A percentile compares a stretch with the other conserved stretches of the same genome.
phyloP scores from a whole-genome alignment of 495 filamentous ascomycete species.

The Halenospora varia region DNA sequence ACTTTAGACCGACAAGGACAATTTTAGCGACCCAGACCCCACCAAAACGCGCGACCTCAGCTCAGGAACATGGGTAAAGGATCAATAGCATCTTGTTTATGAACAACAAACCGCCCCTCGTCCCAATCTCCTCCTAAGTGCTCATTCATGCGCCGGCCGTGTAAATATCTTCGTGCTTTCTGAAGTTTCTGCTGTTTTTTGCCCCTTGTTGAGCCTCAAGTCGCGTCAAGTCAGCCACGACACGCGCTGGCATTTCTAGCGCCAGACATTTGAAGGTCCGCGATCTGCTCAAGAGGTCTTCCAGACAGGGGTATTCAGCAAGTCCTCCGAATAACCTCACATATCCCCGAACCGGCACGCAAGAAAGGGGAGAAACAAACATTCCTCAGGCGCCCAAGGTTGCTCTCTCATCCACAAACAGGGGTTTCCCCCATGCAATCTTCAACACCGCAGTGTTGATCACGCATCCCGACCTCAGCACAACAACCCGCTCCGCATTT shows the following conservation, averaged over 20 bases:
- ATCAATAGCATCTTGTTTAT: slow-evolving; percentile 15
- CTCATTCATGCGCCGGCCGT: slow-evolving; percentile 4
- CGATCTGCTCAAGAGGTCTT: not conserved
- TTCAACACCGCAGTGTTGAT: slow-evolving; percentile 17
- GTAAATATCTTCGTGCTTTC: slow-evolving; percentile 1
- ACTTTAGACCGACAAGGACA: not conserved
- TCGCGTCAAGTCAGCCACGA: slow-evolving; percentile 9
- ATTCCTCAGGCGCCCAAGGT: not conserved
- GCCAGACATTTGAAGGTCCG: slow-evolving; percentile 4
- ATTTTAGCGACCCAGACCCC: slow-evolving; percentile 7
- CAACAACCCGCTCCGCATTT: not conserved
- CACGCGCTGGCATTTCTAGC: slow-evolving; percentile 15
- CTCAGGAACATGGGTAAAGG: slow-evolving; percentile 8
- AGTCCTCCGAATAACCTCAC: slow-evolving; percentile 21
- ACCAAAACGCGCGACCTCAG: slow-evolving; percentile 11
- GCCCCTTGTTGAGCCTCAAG: not conserved
- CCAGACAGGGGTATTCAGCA: slow-evolving; percentile 4
- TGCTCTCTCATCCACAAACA: not conserved
- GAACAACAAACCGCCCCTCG: slow-evolving; percentile 20
- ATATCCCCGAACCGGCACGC: slow-evolving; percentile 2
- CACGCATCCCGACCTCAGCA: not conserved
- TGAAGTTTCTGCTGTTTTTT: not conserved
- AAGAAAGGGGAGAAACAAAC: not conserved
- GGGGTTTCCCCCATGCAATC: slow-evolving; percentile 8
- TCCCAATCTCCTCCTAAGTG: slow-evolving; percentile 13